Percentiles rank a stretch among this genome's conserved stretches.
phyloP scores from a whole-genome alignment of 1,139 yeast species.

The Yamadazyma atmosphaerica region DNA sequence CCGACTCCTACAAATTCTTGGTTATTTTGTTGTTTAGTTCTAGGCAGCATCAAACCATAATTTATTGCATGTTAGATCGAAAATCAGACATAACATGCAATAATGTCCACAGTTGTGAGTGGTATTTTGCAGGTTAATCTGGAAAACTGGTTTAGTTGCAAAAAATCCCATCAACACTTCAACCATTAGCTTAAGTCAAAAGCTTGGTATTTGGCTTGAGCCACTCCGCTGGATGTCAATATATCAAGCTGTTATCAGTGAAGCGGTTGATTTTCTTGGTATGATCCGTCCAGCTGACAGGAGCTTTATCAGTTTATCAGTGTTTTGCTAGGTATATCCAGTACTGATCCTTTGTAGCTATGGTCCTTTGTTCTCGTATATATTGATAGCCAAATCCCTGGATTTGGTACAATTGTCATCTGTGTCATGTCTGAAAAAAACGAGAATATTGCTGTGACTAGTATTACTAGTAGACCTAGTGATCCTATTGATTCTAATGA shows the following conservation, averaged over 20 bases:
- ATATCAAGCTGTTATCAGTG: neutral
- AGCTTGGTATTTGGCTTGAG: neutral
- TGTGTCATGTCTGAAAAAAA: neutral
- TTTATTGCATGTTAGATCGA: no score
- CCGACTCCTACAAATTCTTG: no score
- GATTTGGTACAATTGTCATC: neutral
- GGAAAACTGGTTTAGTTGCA: no score
- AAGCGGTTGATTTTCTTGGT: neutral
- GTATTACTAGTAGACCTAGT: slow-evolving; percentile 7
- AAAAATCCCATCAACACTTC: no score
- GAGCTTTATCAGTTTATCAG: neutral
- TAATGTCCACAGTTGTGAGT: no score
- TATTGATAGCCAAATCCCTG: neutral
- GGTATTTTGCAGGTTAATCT: no score
- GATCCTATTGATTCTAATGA: slow-evolving; percentile 18
- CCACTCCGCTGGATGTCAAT: neutral
- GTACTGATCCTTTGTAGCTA: no score
- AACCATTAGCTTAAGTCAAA: neutral
- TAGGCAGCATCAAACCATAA: no score
- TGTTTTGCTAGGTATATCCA: no score
- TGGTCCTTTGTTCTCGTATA: neutral
- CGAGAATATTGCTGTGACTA: neutral
- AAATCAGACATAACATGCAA: no score
- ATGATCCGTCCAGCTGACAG: neutral
- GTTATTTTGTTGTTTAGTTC: no score